Evolutionary conservation across 352 stramenopile genomes (phyloP).

Genomic region (Phytophthora rubi): DNA sequence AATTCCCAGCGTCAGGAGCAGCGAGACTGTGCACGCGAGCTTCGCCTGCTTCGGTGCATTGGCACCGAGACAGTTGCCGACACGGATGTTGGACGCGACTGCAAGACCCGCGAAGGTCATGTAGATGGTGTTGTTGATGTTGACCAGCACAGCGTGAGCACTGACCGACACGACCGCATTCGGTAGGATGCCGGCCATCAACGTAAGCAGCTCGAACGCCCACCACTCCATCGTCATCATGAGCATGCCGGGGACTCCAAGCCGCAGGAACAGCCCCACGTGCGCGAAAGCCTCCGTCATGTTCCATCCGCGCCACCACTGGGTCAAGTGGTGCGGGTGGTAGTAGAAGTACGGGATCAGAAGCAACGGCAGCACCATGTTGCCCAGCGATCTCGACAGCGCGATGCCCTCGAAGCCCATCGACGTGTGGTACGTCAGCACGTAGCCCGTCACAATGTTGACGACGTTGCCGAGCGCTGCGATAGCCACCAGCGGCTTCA

Average conservation of each 20-base stretch:
- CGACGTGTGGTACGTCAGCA: constrained; percentile 74
- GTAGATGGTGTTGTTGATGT: constrained; percentile 68
- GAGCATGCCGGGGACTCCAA: constrained; percentile 39
- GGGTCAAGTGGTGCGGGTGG: constrained; percentile 37
- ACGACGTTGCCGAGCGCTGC: constrained; percentile 68
- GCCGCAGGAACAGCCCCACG: constrained; percentile 41
- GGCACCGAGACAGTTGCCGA: constrained; percentile 68
- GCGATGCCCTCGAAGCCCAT: constrained; percentile 80
- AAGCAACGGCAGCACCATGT: constrained; percentile 51
- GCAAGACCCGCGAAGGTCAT: constrained; percentile 69
- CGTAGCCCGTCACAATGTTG: constrained; percentile 63
- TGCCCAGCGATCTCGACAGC: constrained; percentile 60
- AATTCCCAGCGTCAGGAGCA: constrained; percentile 44
- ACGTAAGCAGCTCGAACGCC: constrained; percentile 68
- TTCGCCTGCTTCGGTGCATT: constrained; percentile 51
- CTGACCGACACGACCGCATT: constrained; percentile 60
- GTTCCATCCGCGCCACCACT: constrained; percentile 60
- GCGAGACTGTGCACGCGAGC: constrained; percentile 43
- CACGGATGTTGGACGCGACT: constrained; percentile 62
- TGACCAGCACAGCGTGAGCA: constrained; percentile 66
- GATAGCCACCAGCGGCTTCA: constrained; percentile 76
- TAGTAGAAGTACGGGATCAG: constrained; percentile 66
- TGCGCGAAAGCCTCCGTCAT: constrained; percentile 39
- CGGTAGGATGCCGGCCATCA: constrained; percentile 57
- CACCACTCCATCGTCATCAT: constrained; percentile 79